phyloP scores from a whole-genome alignment of 1,139 yeast genomes.

The Pichia sp. region DNA sequence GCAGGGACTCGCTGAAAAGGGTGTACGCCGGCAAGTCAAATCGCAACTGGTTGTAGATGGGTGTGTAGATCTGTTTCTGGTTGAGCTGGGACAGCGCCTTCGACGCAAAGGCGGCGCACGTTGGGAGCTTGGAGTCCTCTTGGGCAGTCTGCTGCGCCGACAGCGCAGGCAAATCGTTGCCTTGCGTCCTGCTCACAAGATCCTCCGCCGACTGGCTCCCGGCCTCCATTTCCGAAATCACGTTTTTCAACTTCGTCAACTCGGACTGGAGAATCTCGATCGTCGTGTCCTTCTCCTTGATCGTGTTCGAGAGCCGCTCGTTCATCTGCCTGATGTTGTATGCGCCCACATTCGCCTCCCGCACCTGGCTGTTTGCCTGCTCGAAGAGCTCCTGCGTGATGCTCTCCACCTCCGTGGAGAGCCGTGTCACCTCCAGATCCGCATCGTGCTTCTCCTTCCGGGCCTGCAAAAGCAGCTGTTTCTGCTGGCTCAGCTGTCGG shows the following conservation, averaged over 20 bases:
- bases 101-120: conserved; percentile 18
- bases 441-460: conserved; percentile 35
- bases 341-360: conserved; percentile 52
- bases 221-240: conserved; percentile 34
- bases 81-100: conserved; percentile 21
- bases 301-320: conserved; percentile 56
- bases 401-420: conserved; percentile 73
- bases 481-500: conserved; percentile 31
- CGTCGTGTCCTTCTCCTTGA: conserved; percentile 68
- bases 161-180: background rate
- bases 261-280: conserved; percentile 67
- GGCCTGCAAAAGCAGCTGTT: conserved; percentile 14
- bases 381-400: conserved; percentile 69
- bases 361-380: conserved; percentile 74
- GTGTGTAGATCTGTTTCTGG: conserved; percentile 40
- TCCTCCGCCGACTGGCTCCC: background rate
- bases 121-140: background rate
- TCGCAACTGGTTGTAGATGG: conserved; percentile 52
- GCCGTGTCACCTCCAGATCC: conserved; percentile 40
- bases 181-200: background rate
- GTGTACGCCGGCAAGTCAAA: conserved; percentile 44
- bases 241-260: conserved; percentile 60
- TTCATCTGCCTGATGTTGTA: conserved; percentile 38
- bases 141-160: background rate
- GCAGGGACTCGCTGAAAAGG: conserved; percentile 25